phyloP scores from a whole-genome alignment of 768 basidiomycete species.

The Amylocystis lapponica region DNA sequence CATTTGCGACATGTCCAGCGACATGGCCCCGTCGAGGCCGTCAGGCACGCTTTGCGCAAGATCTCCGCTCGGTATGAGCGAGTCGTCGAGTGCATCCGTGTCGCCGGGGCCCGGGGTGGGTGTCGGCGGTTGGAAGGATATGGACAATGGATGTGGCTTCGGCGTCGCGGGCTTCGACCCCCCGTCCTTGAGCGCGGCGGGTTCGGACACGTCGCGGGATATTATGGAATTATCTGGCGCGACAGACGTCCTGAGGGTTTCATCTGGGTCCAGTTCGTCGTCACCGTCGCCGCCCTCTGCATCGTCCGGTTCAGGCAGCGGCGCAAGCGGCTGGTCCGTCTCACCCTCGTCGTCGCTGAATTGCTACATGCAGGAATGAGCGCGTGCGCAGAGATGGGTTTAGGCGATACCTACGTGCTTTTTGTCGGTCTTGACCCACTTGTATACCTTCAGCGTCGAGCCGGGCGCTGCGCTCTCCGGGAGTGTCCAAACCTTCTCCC shows the following conservation, averaged over 20 bases:
- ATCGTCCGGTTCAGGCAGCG: slow-evolving; percentile 72
- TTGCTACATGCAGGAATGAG: slow-evolving; percentile 52
- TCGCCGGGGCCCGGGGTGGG: slow-evolving; percentile 31
- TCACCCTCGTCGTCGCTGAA: slow-evolving; percentile 85
- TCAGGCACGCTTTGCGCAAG: slow-evolving; percentile 39
- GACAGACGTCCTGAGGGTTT: slow-evolving; percentile 35
- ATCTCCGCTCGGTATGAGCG: slow-evolving; percentile 47
- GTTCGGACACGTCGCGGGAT: slow-evolving; percentile 34
- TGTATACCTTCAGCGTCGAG: slow-evolving; percentile 59
- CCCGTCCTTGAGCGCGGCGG: slow-evolving; percentile 31
- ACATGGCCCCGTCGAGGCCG: slow-evolving; percentile 30
- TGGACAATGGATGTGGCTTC: slow-evolving; percentile 58
- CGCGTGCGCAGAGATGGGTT: background rate
- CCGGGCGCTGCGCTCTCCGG: slow-evolving; percentile 51
- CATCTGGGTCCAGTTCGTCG: slow-evolving; percentile 73
- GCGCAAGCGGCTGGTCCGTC: slow-evolving; percentile 73
- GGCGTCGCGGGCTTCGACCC: slow-evolving; percentile 63
- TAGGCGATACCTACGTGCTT: slow-evolving; percentile 45
- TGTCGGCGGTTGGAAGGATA: slow-evolving; percentile 42
- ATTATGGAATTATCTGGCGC: slow-evolving; percentile 30
- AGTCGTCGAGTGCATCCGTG: slow-evolving; percentile 46
- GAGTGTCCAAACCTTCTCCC: slow-evolving; percentile 73
- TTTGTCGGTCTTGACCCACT: slow-evolving; percentile 80
- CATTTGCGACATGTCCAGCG: slow-evolving; percentile 57
- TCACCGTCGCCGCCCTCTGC: slow-evolving; percentile 71